Conservation (phyloP, 805 yeast species). For the Zygoascus ofunaensis region DNA sequence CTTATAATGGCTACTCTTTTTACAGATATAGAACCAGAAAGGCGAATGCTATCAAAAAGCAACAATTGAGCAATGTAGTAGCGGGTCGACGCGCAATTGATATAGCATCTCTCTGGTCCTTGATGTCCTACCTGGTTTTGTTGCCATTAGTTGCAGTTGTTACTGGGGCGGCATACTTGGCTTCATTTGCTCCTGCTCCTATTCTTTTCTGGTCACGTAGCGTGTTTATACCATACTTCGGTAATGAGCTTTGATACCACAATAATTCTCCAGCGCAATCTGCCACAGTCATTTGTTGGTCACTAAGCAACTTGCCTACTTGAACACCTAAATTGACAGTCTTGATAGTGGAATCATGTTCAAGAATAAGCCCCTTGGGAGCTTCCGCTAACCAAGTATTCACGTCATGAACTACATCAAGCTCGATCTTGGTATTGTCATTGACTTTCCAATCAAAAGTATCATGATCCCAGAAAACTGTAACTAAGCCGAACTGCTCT, state of each 20-base stretch:
- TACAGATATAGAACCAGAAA: no score
- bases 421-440: conserved; percentile 41
- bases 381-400: conserved; percentile 38
- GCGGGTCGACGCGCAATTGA: neutral
- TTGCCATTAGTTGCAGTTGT: neutral
- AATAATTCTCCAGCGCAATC: conserved; percentile 62
- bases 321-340: conserved; percentile 66
- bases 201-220: conserved; percentile 2
- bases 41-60: no score
- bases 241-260: conserved; percentile 25
- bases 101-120: conserved; percentile 4
- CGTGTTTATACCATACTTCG: no score
- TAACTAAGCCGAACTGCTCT: conserved; percentile 76
- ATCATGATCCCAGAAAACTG: conserved; percentile 87
- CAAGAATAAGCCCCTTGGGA: conserved; percentile 60
- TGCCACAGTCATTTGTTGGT: conserved; percentile 65
- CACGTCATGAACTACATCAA: conserved; percentile 49
- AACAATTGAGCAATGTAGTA: no score
- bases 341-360: conserved; percentile 65
- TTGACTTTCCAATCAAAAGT: conserved; percentile 83
- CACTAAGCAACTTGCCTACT: conserved; percentile 45
- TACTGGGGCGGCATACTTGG: neutral
- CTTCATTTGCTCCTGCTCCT: neutral
- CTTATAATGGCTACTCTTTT: no score
- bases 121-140: neutral